Conservation (phyloP, 2,329 filamentous ascomycete species). For the Albophoma yamanashiensis region DNA sequence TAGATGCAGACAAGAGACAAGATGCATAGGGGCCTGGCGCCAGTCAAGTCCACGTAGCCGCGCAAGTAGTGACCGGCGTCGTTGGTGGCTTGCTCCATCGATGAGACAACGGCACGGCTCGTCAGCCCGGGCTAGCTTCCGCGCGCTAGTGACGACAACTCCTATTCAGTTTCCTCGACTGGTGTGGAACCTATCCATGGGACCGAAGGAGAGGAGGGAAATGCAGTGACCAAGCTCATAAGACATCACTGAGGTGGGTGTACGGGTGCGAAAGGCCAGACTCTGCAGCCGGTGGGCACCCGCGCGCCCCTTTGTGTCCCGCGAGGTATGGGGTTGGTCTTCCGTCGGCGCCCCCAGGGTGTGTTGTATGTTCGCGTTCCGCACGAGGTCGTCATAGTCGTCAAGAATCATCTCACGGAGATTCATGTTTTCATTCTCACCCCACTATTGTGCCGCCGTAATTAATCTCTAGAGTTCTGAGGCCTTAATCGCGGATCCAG, state of each 20-base stretch:
- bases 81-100: neutral
- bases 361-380: neutral
- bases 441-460: too few species aligned
- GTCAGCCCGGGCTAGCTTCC: slow-evolving; percentile 3
- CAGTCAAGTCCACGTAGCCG: neutral
- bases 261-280: neutral
- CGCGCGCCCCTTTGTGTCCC: neutral
- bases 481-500: neutral
- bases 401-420: neutral
- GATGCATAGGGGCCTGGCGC: neutral
- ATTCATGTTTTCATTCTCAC: neutral
- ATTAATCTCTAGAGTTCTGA: neutral
- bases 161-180: neutral
- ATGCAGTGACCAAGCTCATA: neutral
- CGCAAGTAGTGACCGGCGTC: neutral
- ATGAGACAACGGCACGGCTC: slow-evolving; percentile 3
- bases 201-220: neutral
- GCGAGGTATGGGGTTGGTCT: neutral
- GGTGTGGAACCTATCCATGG: neutral
- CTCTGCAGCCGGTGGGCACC: neutral
- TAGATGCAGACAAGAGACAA: neutral
- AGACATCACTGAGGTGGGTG: neutral
- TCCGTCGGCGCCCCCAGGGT: neutral
- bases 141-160: neutral
- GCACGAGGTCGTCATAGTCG: neutral